phyloP scores from a whole-genome alignment of 768 basidiomycete species.

The Galerina marginata region DNA sequence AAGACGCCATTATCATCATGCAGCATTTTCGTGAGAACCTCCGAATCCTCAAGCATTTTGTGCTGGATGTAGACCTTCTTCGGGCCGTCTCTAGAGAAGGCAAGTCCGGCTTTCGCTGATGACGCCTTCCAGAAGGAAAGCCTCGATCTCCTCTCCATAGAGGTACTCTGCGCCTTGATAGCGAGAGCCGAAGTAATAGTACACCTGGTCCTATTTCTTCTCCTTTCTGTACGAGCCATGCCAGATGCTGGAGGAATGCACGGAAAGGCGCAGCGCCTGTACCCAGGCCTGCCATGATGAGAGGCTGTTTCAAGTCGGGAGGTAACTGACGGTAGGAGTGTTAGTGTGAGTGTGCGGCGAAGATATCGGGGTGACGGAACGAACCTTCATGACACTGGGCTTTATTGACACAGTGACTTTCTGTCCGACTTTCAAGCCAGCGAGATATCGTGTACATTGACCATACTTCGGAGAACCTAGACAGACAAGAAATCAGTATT shows the following conservation, averaged over 20 bases:
- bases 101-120: constrained; percentile 91
- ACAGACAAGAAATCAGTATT: constrained; percentile 5
- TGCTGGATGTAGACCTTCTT: constrained; percentile 99
- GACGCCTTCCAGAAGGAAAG: constrained; percentile 83
- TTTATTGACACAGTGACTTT: constrained; percentile 98
- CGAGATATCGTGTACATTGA: constrained; percentile 96
- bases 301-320: constrained; percentile 79
- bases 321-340: constrained; percentile 62
- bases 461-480: constrained; percentile 81
- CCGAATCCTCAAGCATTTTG: constrained; percentile 93
- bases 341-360: background rate
- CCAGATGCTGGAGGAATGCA: constrained; percentile 96
- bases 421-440: constrained; percentile 80
- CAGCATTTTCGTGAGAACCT: constrained; percentile 75
- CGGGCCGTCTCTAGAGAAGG: constrained; percentile 93
- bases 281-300: constrained; percentile 98
- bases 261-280: constrained; percentile 99
- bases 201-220: constrained; percentile 86
- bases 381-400: constrained; percentile 98
- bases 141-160: constrained; percentile 96
- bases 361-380: constrained; percentile 18
- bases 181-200: constrained; percentile 99
- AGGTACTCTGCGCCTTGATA: constrained; percentile 96
- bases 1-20: constrained; percentile 80
- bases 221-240: constrained; percentile 77